phyloP scores from a whole-genome alignment of 768 basidiomycete species.

The Pholiota conissans region DNA sequence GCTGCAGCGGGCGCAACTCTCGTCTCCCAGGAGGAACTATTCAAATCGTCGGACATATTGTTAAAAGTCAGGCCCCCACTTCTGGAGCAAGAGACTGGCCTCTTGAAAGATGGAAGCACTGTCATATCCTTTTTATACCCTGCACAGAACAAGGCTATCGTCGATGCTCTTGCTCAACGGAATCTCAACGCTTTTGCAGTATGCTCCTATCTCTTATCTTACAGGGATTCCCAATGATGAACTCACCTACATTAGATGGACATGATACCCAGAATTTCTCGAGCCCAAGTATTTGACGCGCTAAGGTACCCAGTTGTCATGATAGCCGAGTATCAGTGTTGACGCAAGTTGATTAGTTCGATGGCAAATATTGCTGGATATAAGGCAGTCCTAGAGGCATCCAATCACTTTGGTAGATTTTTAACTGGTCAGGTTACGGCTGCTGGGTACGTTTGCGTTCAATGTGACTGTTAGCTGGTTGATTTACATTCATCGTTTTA shows the following conservation, averaged over 20 bases:
- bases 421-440: conserved; percentile 91
- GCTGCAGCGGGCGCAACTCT: conserved; percentile 75
- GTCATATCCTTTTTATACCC: conserved; percentile 86
- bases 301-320: conserved; percentile 53
- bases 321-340: not conserved
- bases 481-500: not conserved
- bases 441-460: conserved; percentile 61
- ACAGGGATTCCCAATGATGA: not conserved
- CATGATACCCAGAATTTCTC: conserved; percentile 87
- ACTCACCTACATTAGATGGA: conserved; percentile 56
- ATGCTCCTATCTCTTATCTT: conserved; percentile 17
- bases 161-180: conserved; percentile 66
- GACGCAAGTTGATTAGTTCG: conserved; percentile 48
- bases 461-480: not conserved
- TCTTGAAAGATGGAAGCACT: conserved; percentile 73
- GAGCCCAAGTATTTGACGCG: conserved; percentile 89
- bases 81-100: conserved; percentile 56
- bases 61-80: conserved; percentile 85
- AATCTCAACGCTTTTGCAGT: conserved; percentile 74
- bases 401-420: conserved; percentile 87
- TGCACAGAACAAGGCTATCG: conserved; percentile 72
- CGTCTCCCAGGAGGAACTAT: conserved; percentile 72
- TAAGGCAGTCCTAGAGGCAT: conserved; percentile 88
- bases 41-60: conserved; percentile 69
- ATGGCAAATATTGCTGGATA: conserved; percentile 97